Evolutionary conservation across 2,329 filamentous ascomycete species (phyloP), one percentile per base, ranked within the genome.

Genomic region (Phaeosphaeriaceae sp.): DNA sequence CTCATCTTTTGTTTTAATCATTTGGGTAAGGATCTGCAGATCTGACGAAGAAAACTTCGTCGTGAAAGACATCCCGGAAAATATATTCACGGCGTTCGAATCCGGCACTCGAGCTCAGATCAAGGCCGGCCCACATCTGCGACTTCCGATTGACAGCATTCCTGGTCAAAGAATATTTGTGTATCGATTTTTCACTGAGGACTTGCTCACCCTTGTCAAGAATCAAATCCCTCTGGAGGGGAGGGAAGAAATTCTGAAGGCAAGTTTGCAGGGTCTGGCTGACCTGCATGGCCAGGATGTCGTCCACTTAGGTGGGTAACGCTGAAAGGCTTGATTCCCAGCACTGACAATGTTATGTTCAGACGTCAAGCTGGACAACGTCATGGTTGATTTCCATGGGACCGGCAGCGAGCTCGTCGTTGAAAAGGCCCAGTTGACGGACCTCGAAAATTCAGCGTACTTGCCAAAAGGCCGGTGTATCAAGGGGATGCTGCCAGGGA

Each of bases 391-490:
- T 34, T 55, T 39, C 46, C 52, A 39, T 17, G 8, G 59, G 5
- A 50, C 37, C 13, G 46, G 42, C 7, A 5, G 56, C 42, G 47
- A 56, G 1, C 35, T 58, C 1, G 38, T 44, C 21, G 34, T 67
- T 15, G 52, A 66, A 30, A 28, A 53, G 36, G 64, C 65, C 1
- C 60, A 66, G 29, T 34, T 71, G 18, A 56, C 47, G 16, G 67
- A 70, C 46, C 46, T 72, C 18, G 66, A 72, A 40, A 70, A 70
- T 50, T 67, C 71, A 9, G 71, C 71, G 8, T 63, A 74, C 53
- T 56, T 75, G 16, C 70, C 70, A 1, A 60, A 66, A 48, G 56
- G 58, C 5, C 62, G 60, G 42, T 65, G 50, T 39, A 63, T 72
- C 32, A 66, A 64, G 47, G 64, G 64, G 12, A 67, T 64, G 58